Percentiles rank a stretch among this genome's conserved stretches.
These are phyloP conservation scores for Solanum paucissectum DNA, from an alignment of 257 asterid species.

Conservation along the genomic window DNA sequence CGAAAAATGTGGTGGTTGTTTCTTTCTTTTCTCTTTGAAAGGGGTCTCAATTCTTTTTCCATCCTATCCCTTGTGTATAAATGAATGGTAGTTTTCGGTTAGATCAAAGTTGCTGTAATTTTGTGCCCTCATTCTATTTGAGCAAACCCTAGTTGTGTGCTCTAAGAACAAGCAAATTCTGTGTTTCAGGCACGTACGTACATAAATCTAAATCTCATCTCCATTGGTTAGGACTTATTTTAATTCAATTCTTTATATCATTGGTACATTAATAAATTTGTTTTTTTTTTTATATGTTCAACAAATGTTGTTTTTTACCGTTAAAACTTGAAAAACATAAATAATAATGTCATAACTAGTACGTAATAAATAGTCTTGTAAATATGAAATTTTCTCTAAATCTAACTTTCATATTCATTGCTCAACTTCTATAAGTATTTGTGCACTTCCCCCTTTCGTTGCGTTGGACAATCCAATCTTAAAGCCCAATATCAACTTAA, in stretches of 20 bases:
- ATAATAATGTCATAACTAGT: too few species aligned
- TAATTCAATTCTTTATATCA: too few species aligned
- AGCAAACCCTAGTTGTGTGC: not conserved
- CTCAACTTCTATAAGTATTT: too few species aligned
- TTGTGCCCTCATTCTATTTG: not conserved
- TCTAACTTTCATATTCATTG: too few species aligned
- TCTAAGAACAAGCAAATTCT: not conserved
- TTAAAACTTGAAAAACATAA: too few species aligned
- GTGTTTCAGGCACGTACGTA: conserved; percentile 12
- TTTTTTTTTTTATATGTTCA: too few species aligned
- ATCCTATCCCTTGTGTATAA: conserved; percentile 9
- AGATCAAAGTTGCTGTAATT: not conserved
- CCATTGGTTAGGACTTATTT: too few species aligned
- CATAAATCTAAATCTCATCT: not conserved
- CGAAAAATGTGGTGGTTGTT: not conserved
- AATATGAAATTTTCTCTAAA: too few species aligned
- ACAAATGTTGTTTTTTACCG: too few species aligned
- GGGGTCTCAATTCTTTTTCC: not conserved
- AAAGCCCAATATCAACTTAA: not conserved
- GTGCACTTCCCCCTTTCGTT: not conserved
- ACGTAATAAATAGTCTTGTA: too few species aligned
- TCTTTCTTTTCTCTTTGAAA: not conserved
- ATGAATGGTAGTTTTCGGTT: conserved; percentile 16
- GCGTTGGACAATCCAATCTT: not conserved
- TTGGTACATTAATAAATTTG: too few species aligned